Evolutionary conservation across 1,284 basidiomycete species (phyloP), one percentile per base, ranked within the genome.

Genomic region (Agaricales sp.): DNA sequence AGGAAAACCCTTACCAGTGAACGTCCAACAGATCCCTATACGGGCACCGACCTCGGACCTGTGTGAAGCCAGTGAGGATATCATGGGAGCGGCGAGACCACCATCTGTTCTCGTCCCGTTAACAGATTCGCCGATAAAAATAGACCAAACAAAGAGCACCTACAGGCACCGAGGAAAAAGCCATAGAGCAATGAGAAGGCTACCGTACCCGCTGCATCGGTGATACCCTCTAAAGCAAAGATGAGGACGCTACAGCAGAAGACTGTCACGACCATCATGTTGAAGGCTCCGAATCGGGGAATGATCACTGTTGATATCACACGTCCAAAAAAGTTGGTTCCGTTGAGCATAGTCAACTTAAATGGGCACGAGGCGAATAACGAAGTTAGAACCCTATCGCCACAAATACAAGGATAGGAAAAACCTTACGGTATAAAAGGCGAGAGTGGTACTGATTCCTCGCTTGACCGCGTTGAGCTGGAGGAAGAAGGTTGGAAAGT

Each of bases 401-500:
- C 4, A n/a, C 16, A 49, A 49, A 35, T 13, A 23, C 21, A 18
- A 60, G n/a, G n/a, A n/a, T n/a, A n/a, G n/a, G n/a, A n/a, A n/a
- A n/a, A n/a, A n/a, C n/a, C 68, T 43, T 58, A 78, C 75, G 30
- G 66, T 66, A 57, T 78, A 77, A 51, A 75, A 77, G 3, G 74
- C 69, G 4, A 74, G 59, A 2, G 57, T 60, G 22, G 63, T 53
- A 45, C 61, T 55, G 38, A 77, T 64, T 3, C 67, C 68, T 49
- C 73, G 66, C 47, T 67, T 59, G 4, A 69, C 57, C 3, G 75
- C 67, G 51, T 70, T 77, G 0, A 78, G 62, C 59, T 79, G 75
- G 3, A 78, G 61, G 58, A 78, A 78, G 58, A 78, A 78, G 56
- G 73, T 72, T 75, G 55, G 73, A 50, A 76, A 72, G 61, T 74